Evolutionary conservation across 2,329 filamentous ascomycete species (phyloP).

Genomic region (Xylariaceae sp.): DNA sequence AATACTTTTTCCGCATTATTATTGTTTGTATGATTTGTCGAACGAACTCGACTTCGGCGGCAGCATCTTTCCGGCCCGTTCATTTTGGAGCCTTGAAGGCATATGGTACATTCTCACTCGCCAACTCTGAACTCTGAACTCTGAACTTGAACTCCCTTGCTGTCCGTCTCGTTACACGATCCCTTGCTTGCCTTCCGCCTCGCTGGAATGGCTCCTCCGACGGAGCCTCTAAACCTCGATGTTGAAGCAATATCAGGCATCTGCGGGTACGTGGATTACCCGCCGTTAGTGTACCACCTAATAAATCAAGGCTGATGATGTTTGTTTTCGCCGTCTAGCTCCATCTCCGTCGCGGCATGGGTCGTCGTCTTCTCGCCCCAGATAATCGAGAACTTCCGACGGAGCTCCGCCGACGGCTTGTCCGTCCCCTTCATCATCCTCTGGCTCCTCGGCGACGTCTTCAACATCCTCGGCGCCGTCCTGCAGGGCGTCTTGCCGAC

Average conservation of each 20-base stretch:
- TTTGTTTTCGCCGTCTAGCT: conserved; percentile 54
- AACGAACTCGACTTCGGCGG: background rate
- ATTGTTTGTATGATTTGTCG: background rate
- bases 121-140: background rate
- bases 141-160: no score
- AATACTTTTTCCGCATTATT: background rate
- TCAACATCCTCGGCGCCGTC: conserved; percentile 93
- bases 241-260: conserved; percentile 92
- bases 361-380: conserved; percentile 97
- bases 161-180: conserved; percentile 3
- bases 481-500: conserved; percentile 90
- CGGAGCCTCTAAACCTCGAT: conserved; percentile 69
- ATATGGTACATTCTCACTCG: background rate
- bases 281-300: background rate
- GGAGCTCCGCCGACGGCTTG: conserved; percentile 82
- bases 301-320: conserved; percentile 5
- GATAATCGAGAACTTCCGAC: conserved; percentile 91
- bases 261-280: conserved; percentile 63
- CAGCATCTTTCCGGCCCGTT: background rate
- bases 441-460: conserved; percentile 93
- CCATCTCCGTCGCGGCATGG: conserved; percentile 97
- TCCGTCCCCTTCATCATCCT: conserved; percentile 90
- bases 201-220: conserved; percentile 55
- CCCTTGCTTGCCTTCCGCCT: background rate
- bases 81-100: background rate